phyloP scores from a whole-genome alignment of 306 rosid genomes.

The Abrus pulchellus region DNA sequence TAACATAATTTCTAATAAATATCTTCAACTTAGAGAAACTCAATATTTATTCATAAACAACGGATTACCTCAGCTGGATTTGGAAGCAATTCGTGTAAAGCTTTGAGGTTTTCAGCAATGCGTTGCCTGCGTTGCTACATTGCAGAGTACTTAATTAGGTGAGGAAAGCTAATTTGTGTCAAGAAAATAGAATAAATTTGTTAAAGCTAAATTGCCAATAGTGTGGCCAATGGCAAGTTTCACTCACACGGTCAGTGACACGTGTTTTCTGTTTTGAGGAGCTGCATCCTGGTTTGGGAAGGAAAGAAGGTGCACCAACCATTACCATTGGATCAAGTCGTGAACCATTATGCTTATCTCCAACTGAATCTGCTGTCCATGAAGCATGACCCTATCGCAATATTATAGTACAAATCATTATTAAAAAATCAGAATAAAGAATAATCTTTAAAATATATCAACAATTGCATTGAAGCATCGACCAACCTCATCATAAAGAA shows the following conservation, averaged over 20 bases:
- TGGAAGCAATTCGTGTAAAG: slow-evolving; percentile 82
- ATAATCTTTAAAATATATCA: neutral
- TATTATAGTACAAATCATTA: slow-evolving; percentile 36
- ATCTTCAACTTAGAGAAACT: no score
- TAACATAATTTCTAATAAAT: no score
- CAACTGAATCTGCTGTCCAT: slow-evolving; percentile 54
- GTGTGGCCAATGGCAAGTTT: slow-evolving; percentile 35
- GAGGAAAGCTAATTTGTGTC: slow-evolving; percentile 32
- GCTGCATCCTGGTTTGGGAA: slow-evolving; percentile 51
- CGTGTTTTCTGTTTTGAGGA: slow-evolving; percentile 52
- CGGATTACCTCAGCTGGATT: slow-evolving; percentile 67
- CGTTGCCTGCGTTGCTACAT: slow-evolving; percentile 77
- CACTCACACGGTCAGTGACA: slow-evolving; percentile 74
- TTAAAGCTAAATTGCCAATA: neutral
- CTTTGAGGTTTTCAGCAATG: slow-evolving; percentile 68
- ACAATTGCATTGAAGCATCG: neutral
- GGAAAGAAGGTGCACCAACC: slow-evolving; percentile 52
- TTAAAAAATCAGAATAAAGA: slow-evolving; percentile 22
- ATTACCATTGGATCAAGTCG: slow-evolving; percentile 52
- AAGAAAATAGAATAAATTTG: slow-evolving; percentile 16
- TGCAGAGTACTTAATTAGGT: slow-evolving; percentile 21
- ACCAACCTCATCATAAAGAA: slow-evolving; percentile 52
- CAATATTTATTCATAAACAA: slow-evolving; percentile 9
- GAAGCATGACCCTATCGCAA: slow-evolving; percentile 55
- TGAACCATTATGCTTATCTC: slow-evolving; percentile 49